Base-by-base conservation (phyloP, 164 flowering plant genomes). In the Kingdonia uniflora region DNA sequence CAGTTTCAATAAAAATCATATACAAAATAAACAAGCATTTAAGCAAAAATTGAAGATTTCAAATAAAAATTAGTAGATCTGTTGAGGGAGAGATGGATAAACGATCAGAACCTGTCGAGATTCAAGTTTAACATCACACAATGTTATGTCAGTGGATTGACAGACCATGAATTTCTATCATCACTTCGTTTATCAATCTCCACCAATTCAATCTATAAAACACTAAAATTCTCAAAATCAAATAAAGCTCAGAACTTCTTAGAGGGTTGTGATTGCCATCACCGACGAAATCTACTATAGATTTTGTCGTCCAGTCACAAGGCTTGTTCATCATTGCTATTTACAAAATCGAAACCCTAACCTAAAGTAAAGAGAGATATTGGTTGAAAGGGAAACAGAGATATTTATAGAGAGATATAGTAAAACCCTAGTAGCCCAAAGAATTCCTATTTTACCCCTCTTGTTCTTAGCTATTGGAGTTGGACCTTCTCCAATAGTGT, bases 91-190 rank as follows among this genome's bases (percentile, higher is more conserved):
- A 26, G 33, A 38, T 21, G n/a, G n/a, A n/a, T n/a, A 24, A 17
- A 43, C 63, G 90, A 83, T 83, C 90, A 72, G 90, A 83, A 78
- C 82, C 84, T 78, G 82, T 80, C 80, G 85, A 67, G 80, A 80
- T 82, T 80, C 80, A 74, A n/a, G 55, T 20, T 26, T 64, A 64
- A 74, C 85, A 75, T 75, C 89, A 82, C 68, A 15, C 47, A 29
- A 20, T 42, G 14, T 45, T 24, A n/a, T 14, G 24, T 83, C 90
- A 83, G 90, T 64, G 80, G 85, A 78, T 74, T 80, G 81, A 77
- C 81, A 76, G 78, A 76, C 76, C 23, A 69, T 80, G 82, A 78
- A 80, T 68, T 73, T 73, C 57, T 54, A 74, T 76, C 84, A 42
- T 80, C 90, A 83, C 74, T 62, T 83, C 90, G 74, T 65, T 29